Percentiles rank a stretch among this genome's conserved stretches.
Evolutionary conservation across 2,329 filamentous ascomycete species (phyloP).

Genomic region (Trichoderma arundinaceum): DNA sequence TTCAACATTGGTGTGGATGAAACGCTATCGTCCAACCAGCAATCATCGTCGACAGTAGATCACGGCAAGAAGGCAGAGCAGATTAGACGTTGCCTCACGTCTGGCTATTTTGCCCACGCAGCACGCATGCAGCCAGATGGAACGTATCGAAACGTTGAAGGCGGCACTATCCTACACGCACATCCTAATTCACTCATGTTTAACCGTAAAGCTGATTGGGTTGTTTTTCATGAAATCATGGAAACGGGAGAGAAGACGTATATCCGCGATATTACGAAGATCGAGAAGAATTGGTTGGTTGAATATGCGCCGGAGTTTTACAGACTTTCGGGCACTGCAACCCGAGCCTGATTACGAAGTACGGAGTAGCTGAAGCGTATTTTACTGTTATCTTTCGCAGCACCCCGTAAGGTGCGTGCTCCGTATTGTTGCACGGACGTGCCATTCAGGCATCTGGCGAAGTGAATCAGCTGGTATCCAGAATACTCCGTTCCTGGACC

Average conservation of each 20-base stretch:
- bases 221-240: constrained; percentile 92
- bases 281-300: constrained; percentile 89
- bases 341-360: constrained; percentile 34
- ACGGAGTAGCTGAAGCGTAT: background rate
- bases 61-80: constrained; percentile 62
- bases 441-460: background rate
- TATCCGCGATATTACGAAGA: constrained; percentile 89
- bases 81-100: constrained; percentile 83
- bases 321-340: constrained; percentile 54
- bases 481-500: background rate
- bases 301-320: constrained; percentile 90
- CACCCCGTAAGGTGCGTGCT: background rate
- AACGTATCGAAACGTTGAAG: constrained; percentile 83
- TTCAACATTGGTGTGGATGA: constrained; percentile 77
- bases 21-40: constrained; percentile 51
- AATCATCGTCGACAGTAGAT: constrained; percentile 39
- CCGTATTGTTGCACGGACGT: background rate
- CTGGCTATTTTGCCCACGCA: constrained; percentile 91
- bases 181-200: constrained; percentile 95
- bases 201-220: constrained; percentile 95
- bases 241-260: constrained; percentile 88
- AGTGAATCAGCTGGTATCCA: background rate
- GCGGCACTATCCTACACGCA: constrained; percentile 77
- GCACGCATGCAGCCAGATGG: constrained; percentile 94
- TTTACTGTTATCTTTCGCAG: background rate